Base-by-base conservation (phyloP, 306 rosid genomes). In the Arachis stenosperma region DNA sequence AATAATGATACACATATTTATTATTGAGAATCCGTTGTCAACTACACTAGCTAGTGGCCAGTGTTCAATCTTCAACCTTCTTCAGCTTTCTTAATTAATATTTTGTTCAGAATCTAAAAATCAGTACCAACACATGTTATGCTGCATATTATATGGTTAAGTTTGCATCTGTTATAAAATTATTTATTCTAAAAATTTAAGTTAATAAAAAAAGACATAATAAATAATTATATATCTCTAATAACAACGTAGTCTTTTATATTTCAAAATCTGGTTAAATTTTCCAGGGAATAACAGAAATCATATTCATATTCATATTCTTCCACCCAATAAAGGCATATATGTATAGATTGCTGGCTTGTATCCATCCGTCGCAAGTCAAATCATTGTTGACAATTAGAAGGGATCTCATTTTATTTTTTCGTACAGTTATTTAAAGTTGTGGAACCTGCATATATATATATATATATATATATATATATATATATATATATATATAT, bases 281-380 rank as follows among this genome's bases (percentile, higher is more conserved):
- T 33, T 33, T 56, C 7, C 27, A n/a, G 58, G 46, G 22, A 55
- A 46, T 72, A 33, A 33, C 37, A 33, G 4, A 33, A 33, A 33
- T 33, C 37, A 33, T 22, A 22, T 22, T 33, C 37, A 33, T 72
- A 56, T 78, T 78, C 74, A 56, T 13, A 78, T 78, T 78, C 82
- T 50, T 65, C 74, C 74, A 78, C 73, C 63, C 50, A 37, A 44
- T 2, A 64, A 53, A n/a, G 30, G 74, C 65, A 65, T 72, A 33
- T 33, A 33, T 33, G 2, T 33, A 33, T 2, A 65, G 37, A 71
- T 63, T 29, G 56, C 70, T 41, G 10, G 33, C 57, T 29, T 61
- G 55, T 61, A 61, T 58, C 62, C 12, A 41, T 41, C 65, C 52
- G 50, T 64, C 73, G 54, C 5, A 55, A 47, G 52, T 79, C 79